Conservation (phyloP, 1,139 yeast genomes). For the Eremothecium cymbalariae region DNA sequence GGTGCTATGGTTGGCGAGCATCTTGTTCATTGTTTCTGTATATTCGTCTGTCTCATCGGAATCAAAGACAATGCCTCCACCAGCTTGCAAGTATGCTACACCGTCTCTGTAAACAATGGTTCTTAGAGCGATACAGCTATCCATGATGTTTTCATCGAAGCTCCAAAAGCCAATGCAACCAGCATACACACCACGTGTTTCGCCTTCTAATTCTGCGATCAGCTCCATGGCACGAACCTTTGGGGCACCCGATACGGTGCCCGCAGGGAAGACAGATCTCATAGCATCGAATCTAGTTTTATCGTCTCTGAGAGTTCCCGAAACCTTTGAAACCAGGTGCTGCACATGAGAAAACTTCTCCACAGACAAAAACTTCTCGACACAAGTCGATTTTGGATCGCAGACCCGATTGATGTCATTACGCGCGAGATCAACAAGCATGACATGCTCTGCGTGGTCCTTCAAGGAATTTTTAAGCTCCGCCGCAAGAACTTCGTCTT, state of each 20-base stretch:
- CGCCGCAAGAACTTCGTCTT: constrained; percentile 76
- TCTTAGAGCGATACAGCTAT: constrained; percentile 92
- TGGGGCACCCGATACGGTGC: constrained; percentile 97
- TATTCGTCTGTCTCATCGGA: constrained; percentile 94
- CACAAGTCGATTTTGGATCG: constrained; percentile 72
- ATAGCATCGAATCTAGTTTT: constrained; percentile 93
- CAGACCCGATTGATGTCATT: constrained; percentile 94
- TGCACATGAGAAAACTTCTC: constrained; percentile 96
- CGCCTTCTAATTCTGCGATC: constrained; percentile 79
- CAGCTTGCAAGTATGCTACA: constrained; percentile 89
- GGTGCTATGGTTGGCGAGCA: constrained; percentile 87
- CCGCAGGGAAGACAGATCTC: constrained; percentile 96
- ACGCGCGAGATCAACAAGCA: constrained; percentile 95
- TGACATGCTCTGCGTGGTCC: constrained; percentile 95
- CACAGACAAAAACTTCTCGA: constrained; percentile 79
- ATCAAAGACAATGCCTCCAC: constrained; percentile 95
- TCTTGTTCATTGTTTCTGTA: constrained; percentile 92
- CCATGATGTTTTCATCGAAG: constrained; percentile 86
- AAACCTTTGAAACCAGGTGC: constrained; percentile 91
- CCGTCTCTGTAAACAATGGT: constrained; percentile 94
- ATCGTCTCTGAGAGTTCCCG: constrained; percentile 77
- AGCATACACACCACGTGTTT: constrained; percentile 93
- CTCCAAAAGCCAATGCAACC: constrained; percentile 99
- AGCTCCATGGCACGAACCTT: constrained; percentile 95
- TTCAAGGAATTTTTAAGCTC: constrained; percentile 70